Evolutionary conservation across 345 rosid species (phyloP).

Genomic region (Linum lewisii): DNA sequence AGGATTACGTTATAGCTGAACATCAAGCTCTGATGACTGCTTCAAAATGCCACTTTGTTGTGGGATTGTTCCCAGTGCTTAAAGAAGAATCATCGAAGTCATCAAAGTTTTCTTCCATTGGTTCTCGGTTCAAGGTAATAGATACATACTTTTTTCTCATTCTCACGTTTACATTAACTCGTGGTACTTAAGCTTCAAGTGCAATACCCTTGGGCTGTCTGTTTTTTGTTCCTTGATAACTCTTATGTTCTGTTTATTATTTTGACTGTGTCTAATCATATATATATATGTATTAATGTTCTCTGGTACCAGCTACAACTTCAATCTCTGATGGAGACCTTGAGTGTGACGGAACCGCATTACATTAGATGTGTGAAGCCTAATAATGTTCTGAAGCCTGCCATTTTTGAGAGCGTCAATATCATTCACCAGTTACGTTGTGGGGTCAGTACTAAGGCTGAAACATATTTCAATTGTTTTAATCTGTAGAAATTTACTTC

Average conservation of each 20-base stretch:
- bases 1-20: conserved; percentile 9
- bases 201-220: neutral
- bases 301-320: conserved; percentile 7
- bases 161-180: neutral
- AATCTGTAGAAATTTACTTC: neutral
- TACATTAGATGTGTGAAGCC: conserved; percentile 9
- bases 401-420: conserved; percentile 9
- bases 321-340: conserved; percentile 10
- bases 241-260: too few relatives aligned
- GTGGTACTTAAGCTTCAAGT: neutral
- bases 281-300: too few relatives aligned
- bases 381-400: conserved; percentile 10
- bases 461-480: neutral
- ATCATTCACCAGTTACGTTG: conserved; percentile 9
- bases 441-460: conserved; percentile 1
- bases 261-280: too few relatives aligned
- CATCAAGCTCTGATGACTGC: conserved; percentile 11
- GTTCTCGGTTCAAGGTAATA: conserved; percentile 9
- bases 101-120: conserved; percentile 9
- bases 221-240: too few relatives aligned
- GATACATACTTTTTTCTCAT: neutral
- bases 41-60: conserved; percentile 6
- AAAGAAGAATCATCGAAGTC: conserved; percentile 9
- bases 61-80: conserved; percentile 2
- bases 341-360: conserved; percentile 10